phyloP scores from a whole-genome alignment of 441 rosid genomes.

The Gossypium gossypioides region DNA sequence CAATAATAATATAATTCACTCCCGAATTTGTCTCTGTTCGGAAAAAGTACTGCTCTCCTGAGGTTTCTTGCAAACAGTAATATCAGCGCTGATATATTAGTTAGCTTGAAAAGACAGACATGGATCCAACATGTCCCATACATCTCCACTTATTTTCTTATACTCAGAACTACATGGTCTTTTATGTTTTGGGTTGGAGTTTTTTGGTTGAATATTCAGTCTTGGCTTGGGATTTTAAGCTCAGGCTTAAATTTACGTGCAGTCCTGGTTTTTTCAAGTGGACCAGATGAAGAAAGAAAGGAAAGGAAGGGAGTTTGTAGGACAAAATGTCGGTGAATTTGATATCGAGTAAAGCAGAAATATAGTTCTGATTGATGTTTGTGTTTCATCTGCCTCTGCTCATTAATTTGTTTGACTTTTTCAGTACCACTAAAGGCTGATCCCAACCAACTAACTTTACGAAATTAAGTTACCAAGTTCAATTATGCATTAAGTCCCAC shows the following conservation, averaged over 20 bases:
- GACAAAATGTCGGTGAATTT: neutral
- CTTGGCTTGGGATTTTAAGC: neutral
- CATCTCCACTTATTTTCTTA: neutral
- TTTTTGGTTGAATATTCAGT: neutral
- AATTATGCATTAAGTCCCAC: neutral
- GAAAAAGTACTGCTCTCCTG: neutral
- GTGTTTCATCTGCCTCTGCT: neutral
- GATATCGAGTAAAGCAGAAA: neutral
- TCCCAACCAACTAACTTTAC: neutral
- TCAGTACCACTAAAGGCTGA: neutral
- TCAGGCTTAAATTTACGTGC: neutral
- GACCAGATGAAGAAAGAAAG: neutral
- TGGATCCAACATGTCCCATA: neutral
- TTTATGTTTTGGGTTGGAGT: neutral
- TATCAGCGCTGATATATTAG: neutral
- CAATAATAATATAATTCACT: neutral
- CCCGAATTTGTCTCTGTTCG: neutral
- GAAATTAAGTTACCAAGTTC: neutral
- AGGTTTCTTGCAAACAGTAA: neutral
- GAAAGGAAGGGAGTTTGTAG: neutral
- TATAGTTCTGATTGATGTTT: neutral
- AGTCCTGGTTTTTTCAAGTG: neutral
- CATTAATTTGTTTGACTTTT: neutral
- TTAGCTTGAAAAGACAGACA: conserved; percentile 2
- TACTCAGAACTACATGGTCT: neutral